Evolutionary conservation across 495 filamentous ascomycete species (phyloP), one percentile per base, ranked within the genome.

Genomic region (Aspergillus saccharolyticus): DNA sequence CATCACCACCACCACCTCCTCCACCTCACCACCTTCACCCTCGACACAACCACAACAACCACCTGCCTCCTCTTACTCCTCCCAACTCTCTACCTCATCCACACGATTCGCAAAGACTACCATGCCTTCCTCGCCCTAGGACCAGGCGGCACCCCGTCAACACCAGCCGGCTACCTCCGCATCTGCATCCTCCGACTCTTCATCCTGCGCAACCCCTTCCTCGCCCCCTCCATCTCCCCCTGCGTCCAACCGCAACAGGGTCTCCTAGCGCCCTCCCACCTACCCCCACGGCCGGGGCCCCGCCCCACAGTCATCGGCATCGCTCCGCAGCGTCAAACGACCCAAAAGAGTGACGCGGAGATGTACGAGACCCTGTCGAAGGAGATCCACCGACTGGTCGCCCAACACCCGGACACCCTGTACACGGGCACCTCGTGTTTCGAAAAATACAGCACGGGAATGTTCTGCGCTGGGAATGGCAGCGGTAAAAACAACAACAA

Each of bases 81-180:
- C 46, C 67, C 78, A 42, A 53, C 78, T 15, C 58, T 81, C 22
- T 80, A 82, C 52, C 59, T 80, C 56, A 62, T 78, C 44, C 81
- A 84, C 47, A 75, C 83, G 54, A 76, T 89, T 57, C 82, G 83
- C 63, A 85, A 83, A 66, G 90, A 93, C 77, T 95, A 91, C 73
- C 72, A 78, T 43, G 83, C 83, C 63, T 95, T 90, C 72, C 68
- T 91, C 56, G 80, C 82, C 30, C 84, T 95, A 17, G 90, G 90
- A 0, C 89, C 89, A 12, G 90, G 90, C 19, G 90, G 90, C 46
- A 91, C 88, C 0, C 89, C 90, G 0, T 81, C 82, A 2, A 92
- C 88, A 4, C 80, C 89, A 57, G 47, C 67, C 15, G 90, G 89
- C 45, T 95, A 91, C 71, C 71, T 89, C 52, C 80, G 79, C 19